Evolutionary conservation across 352 stramenopile genomes (phyloP), one percentile per base, ranked within the genome.

Genomic region (Thraustochytrium sp.): DNA sequence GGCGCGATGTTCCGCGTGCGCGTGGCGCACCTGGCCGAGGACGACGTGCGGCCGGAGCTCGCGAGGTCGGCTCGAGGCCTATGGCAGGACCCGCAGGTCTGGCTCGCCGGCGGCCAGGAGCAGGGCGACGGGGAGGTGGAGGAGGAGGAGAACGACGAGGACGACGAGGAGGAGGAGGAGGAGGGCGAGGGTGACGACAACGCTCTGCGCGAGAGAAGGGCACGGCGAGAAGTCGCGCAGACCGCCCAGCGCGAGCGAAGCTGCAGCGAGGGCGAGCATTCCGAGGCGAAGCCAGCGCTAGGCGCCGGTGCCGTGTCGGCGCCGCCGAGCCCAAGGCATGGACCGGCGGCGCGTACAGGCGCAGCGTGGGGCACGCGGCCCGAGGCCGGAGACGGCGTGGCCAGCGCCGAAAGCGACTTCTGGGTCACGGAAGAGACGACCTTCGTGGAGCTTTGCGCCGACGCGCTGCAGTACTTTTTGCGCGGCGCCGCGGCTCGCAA

Each of bases 351-450:
- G 16, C 48, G 48, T 63, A 16, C 5, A n/a, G 54, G 34, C 54
- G 8, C 11, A 5, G 54, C 54, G 5, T 8, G 13, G 23, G 40
- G 31, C 5, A 29, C n/a, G 59, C 26, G 21, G 46, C 59, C 13
- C 59, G 59, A 55, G 42, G 13, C 21, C 48, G 16, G 16, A 55
- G 59, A 72, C 16, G 46, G 0, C 26, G 16, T 34, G 21, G 51
- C 59, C 38, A 1, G 51, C 23, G 36, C 62, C 16, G 62, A 51
- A 26, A 51, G 53, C 31, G 40, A 51, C 5, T 63, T 80, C 18
- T 80, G 68, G 68, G 68, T 80, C 34, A 48, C 68, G 26, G 68
- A 61, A 31, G 51, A 80, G 11, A 80, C 68, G 21, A 80, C 26
- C 37, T 80, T 80, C 34, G 46, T 13, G 13, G 68, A 80, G 18